phyloP scores from a whole-genome alignment of 495 filamentous ascomycete species.

The Xylaria cubensis region DNA sequence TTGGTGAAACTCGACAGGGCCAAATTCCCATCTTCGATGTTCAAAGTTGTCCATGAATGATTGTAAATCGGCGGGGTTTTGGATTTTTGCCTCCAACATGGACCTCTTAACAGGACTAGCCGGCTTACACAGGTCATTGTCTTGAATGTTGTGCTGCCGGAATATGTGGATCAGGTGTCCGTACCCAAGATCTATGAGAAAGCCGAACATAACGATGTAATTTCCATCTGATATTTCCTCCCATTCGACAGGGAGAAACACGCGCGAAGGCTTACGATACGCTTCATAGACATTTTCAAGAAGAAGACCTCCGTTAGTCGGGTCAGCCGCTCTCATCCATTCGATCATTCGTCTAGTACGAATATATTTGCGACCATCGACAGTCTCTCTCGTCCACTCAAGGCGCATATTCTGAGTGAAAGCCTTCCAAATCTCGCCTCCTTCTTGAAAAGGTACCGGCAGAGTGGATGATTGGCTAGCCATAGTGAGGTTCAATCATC shows the following conservation, averaged over 20 bases:
- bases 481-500: background rate
- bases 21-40: background rate
- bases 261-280: background rate
- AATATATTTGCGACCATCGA: background rate
- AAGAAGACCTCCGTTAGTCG: conserved; percentile 5
- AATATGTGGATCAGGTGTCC: background rate
- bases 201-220: background rate
- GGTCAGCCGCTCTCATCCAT: background rate
- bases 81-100: background rate
- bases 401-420: background rate
- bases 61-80: background rate
- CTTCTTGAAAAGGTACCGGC: background rate
- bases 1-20: background rate
- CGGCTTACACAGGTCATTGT: no score
- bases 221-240: background rate
- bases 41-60: background rate
- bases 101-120: background rate
- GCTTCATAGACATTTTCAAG: conserved; percentile 1
- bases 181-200: background rate
- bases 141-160: background rate
- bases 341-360: background rate
- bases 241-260: background rate
- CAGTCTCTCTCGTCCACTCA: background rate
- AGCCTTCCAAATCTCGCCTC: background rate
- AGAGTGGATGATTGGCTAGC: background rate